Evolutionary conservation across 805 yeast genomes (phyloP).

Genomic region (Metahyphopichia silvanorum): DNA sequence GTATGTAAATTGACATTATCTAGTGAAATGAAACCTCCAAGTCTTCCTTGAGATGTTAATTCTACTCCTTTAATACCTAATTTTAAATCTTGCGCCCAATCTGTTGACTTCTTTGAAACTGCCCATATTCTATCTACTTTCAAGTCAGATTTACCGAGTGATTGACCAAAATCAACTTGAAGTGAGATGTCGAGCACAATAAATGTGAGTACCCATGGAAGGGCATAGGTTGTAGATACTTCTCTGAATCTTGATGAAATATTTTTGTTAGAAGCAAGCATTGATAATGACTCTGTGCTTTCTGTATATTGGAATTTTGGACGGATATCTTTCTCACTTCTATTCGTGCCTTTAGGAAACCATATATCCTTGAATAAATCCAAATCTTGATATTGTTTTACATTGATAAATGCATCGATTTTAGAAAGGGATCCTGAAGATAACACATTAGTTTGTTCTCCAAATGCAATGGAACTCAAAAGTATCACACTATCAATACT

Average conservation of each 20-base stretch:
- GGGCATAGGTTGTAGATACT: conserved; percentile 58
- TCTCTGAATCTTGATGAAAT: conserved; percentile 49
- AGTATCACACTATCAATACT: conserved; percentile 42
- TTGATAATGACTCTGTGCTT: background rate
- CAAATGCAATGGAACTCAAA: conserved; percentile 46
- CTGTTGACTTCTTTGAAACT: conserved; percentile 59
- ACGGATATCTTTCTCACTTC: background rate
- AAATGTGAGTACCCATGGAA: conserved; percentile 72
- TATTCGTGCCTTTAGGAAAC: conserved; percentile 43
- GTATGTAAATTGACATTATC: conserved; percentile 53
- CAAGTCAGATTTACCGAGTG: conserved; percentile 66
- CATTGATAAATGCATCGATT: conserved; percentile 61
- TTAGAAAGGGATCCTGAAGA: conserved; percentile 53
- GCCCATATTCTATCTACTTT: conserved; percentile 63
- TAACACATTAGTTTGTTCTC: conserved; percentile 37
- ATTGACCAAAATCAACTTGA: conserved; percentile 75
- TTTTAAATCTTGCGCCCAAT: conserved; percentile 69
- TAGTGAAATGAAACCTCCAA: conserved; percentile 65
- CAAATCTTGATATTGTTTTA: conserved; percentile 85
- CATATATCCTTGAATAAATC: conserved; percentile 81
- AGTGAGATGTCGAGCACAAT: conserved; percentile 50
- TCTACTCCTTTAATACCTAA: conserved; percentile 52
- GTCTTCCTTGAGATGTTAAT: conserved; percentile 67
- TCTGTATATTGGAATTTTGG: background rate
- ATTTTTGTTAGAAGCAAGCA: conserved; percentile 26